Evolutionary conservation across 2,329 filamentous ascomycete genomes (phyloP).

Genomic region (Xylariaceae sp.): DNA sequence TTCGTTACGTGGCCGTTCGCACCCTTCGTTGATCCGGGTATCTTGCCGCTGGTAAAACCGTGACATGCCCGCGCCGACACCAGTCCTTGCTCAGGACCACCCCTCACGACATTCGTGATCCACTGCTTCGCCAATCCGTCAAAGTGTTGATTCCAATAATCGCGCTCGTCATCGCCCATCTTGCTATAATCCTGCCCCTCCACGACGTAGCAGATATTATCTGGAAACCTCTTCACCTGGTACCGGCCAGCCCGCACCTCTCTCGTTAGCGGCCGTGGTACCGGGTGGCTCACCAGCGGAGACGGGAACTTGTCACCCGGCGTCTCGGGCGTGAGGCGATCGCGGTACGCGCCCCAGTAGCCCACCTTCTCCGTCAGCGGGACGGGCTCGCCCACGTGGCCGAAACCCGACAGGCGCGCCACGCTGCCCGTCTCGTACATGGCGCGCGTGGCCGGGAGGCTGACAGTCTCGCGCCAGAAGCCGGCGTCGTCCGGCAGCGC

Average conservation of each 20-base stretch:
- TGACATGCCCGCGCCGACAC: background rate
- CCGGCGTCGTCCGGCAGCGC: background rate
- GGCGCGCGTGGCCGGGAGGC: background rate
- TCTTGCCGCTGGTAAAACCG: background rate
- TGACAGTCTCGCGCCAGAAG: background rate
- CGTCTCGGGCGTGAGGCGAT: background rate
- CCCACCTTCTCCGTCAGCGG: background rate
- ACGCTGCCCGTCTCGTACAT: background rate
- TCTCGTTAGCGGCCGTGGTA: background rate
- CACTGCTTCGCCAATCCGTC: background rate
- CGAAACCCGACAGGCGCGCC: background rate
- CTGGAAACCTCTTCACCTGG: background rate
- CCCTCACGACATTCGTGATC: background rate
- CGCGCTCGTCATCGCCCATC: background rate
- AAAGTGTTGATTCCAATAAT: background rate
- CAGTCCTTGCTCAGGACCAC: background rate
- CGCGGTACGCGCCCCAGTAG: background rate
- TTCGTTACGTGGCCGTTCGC: background rate
- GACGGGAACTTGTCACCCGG: background rate
- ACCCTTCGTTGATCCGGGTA: too few species aligned
- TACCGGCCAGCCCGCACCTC: background rate
- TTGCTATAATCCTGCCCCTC: background rate
- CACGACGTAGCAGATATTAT: background rate
- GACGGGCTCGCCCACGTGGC: background rate
- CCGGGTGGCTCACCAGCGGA: background rate